phyloP scores from a whole-genome alignment of 768 basidiomycete species.

The Rhodotorula taiwanensis region DNA sequence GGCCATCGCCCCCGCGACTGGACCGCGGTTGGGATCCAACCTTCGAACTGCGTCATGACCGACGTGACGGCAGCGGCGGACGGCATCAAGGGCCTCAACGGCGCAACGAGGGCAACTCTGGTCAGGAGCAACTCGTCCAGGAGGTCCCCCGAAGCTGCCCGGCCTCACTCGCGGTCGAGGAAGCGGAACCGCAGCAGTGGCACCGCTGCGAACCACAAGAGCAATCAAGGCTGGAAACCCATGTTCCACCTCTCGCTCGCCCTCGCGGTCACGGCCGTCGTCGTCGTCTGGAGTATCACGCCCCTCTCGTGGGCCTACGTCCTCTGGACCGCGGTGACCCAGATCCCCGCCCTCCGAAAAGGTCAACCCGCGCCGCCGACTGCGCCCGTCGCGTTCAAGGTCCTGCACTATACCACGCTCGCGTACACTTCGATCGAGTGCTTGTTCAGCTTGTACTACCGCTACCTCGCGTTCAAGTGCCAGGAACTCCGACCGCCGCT shows the following conservation, averaged over 20 bases:
- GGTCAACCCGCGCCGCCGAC: conserved; percentile 1
- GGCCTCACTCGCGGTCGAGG: no score
- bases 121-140: no score
- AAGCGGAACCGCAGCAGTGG: no score
- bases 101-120: neutral
- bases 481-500: conserved; percentile 21
- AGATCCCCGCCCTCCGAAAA: neutral
- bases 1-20: no score
- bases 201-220: no score
- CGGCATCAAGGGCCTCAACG: neutral
- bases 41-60: no score
- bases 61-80: no score
- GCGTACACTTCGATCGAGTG: conserved; percentile 27
- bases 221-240: neutral
- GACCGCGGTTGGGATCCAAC: no score
- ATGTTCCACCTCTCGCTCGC: conserved; percentile 14
- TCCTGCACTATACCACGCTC: conserved; percentile 28
- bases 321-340: conserved; percentile 30
- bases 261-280: conserved; percentile 3
- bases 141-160: no score
- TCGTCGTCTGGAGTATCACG: conserved; percentile 34
- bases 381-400: neutral
- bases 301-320: conserved; percentile 34
- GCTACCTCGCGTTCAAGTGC: conserved; percentile 22
- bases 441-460: conserved; percentile 35